phyloP scores from a whole-genome alignment of 345 rosid species.

The rapeseed (Brassica napus) region Da-Ae NC_063450.1:54626501-54627000 shows the following conservation, averaged over 20 bases:
- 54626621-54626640: conserved; percentile 44
- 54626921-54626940: conserved; percentile 67
- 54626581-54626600: conserved; percentile 45
- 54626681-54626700: conserved; percentile 34
- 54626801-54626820: conserved; percentile 64
- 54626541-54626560: background rate
- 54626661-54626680: conserved; percentile 56
- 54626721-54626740: conserved; percentile 30
- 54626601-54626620: conserved; percentile 61
- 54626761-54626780: conserved; percentile 29
- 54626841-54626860: conserved; percentile 45
- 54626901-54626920: conserved; percentile 59
- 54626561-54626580: background rate
- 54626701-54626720: conserved; percentile 28
- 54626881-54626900: conserved; percentile 22
- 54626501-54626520: background rate
- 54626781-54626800: conserved; percentile 45
- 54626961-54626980: background rate
- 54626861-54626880: conserved; percentile 22
- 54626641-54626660: conserved; percentile 48
- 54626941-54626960: background rate
- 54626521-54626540: background rate
- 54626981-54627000: background rate
- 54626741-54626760: conserved; percentile 27
- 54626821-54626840: conserved; percentile 40